A percentile compares a stretch with the other conserved stretches of the same genome.
Conservation (phyloP, 495 filamentous ascomycete species). For the Hypoxylon lenormandii region DNA sequence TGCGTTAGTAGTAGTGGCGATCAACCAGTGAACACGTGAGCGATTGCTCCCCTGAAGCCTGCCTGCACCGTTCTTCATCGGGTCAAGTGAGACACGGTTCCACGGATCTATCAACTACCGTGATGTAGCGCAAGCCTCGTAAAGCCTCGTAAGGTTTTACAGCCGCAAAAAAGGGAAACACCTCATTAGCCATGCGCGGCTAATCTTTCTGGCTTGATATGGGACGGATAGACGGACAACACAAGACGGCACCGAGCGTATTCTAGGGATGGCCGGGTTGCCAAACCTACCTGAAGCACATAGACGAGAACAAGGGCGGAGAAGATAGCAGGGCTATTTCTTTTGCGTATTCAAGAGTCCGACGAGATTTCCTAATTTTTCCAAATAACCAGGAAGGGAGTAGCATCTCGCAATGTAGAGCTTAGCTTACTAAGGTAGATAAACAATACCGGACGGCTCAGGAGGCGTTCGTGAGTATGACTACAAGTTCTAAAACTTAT, state of each 20-base stretch:
- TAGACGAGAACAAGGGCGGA: no score
- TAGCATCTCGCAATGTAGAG: no score
- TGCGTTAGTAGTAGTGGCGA: neutral
- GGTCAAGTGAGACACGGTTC: slow-evolving; percentile 8
- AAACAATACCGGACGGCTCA: no score
- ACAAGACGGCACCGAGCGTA: neutral
- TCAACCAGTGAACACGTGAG: neutral
- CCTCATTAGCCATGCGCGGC: neutral
- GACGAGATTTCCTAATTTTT: no score
- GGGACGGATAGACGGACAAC: neutral
- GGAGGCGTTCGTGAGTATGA: no score
- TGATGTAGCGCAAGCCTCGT: slow-evolving; percentile 14
- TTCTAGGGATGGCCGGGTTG: neutral
- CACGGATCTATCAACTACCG: slow-evolving; percentile 15
- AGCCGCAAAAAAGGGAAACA: neutral
- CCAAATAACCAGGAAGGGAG: no score
- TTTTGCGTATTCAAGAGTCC: no score
- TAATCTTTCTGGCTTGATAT: slow-evolving; percentile 10
- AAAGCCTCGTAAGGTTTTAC: neutral
- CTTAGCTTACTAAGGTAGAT: no score
- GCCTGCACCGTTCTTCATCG: neutral
- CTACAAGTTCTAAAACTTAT: no score
- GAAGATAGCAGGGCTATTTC: no score
- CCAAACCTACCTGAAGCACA: neutral
- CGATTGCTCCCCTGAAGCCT: slow-evolving; percentile 5